Base-by-base conservation (phyloP, 495 filamentous ascomycete species). In the Astrothelium macrocarpum region DNA sequence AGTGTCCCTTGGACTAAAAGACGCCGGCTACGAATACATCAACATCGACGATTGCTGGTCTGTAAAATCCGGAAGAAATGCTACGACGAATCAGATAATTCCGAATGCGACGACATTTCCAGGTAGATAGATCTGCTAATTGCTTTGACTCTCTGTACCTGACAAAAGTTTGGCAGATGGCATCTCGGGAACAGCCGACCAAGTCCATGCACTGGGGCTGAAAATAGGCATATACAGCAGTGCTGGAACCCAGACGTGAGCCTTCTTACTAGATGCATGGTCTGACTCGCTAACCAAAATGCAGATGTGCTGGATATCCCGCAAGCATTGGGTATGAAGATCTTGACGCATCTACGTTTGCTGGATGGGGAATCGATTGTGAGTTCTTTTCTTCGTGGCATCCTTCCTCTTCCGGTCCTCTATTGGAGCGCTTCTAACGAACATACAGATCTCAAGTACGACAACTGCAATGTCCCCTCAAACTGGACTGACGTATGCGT, bases 311-410 rank as follows among this genome's bases (percentile, higher is more conserved):
- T 2, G 80, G 79, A 2, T 87, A 86, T 66, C 81, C 82, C 1
- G 87, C 82, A 1, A 82, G 78, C 64, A 64, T 87, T 10, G 84
- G 84, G 2, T 80, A 85, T 63, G 87, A 89, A 71, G 67, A 68
- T 1, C 77, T 82, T 7, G 87, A 90, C 73, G 87, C 85, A 0
- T 62, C 78, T 31, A 77, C 82, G 0, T 87, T 83, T 66, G 84
- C 83, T 1, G 78, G 78, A 16, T 90, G 87, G 86, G 85, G 82
- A 0, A 79, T 89, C 43, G 85, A 88, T 70, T 88, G 74, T 78
- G 67, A 61, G 76, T 74, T 39, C 14, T 23, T 56, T 53, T 20
- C 23, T 59, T 59, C 29, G n/a, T 32, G 34, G 34, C 20, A 16
- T 60, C 26, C 20, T n/a, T n/a, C n/a, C 45, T 29, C n/a, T 60